Evolutionary conservation across 2,329 filamentous ascomycete genomes (phyloP), one percentile per base, ranked within the genome.

Genomic region (Bipolaris oryzae): DNA sequence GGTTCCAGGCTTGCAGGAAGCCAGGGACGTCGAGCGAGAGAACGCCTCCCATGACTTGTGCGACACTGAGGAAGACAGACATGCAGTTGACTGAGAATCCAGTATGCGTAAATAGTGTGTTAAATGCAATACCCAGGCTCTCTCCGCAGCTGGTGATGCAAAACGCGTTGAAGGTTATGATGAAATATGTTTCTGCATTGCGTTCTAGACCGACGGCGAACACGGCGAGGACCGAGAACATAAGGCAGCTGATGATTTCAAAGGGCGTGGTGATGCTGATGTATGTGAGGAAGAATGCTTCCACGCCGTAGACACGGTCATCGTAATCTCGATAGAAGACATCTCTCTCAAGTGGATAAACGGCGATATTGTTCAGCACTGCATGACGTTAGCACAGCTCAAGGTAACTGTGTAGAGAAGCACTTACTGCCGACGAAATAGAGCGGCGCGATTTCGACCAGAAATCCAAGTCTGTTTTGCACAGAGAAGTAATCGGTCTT

Each of bases 301-400:
- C 87, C 1, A 88, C 84, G 3, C 85, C 81, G 69, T 93, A 93
- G 2, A 89, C 86, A 6, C 85, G 83, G 72, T 93, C 90, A 58
- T 88, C 88, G 64, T 90, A 84, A 75, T 93, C 90, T 62, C 87
- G 84, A 69, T 92, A 91, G 72, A 92, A 92, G 0, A 92, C 89
- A 54, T 91, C 88, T 3, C 88, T 82, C 69, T 92, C 89, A 38
- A 79, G 79, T 0, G 89, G 89, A 68, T 92, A 92, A 7, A 90
- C 82, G 3, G 89, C 88, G 3, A 92, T 87, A 67, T 92, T 92
- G 72, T 92, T 89, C 11, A 92, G 81, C 89, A 92, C 69, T 66
- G 18, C 15, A 5, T 15, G n/a, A 3, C 7, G 28, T 64, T 44
- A 66, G 38, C 31, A 49, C n/a, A 16, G 7, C 10, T 11, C 10